Evolutionary conservation across 2,329 filamentous ascomycete species (phyloP), one percentile per base, ranked within the genome.

Genomic region (Elsinoe perseae): DNA sequence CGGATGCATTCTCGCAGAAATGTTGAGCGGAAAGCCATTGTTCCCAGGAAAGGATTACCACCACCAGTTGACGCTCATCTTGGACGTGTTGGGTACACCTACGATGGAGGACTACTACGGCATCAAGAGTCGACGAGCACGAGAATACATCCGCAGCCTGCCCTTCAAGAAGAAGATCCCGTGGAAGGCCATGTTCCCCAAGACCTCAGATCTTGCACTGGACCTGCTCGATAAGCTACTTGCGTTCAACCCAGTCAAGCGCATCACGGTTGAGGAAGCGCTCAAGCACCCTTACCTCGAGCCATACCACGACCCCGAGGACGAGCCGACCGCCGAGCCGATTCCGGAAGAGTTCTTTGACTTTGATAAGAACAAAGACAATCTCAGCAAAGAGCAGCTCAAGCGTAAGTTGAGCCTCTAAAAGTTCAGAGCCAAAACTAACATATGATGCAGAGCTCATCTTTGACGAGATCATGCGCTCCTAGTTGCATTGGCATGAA

Each of bases 51-150:
- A 98, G 74, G 93, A 98, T 72, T 98, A 98, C 71, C 93, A 98
- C 74, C 93, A 98, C 75, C 93, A 98, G 75, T 78, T 98, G 65
- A 98, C 93, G 5, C 80, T 98, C 60, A 98, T 98, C 68, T 80
- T 98, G 63, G 93, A 98, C 66, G 92, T 98, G 53, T 86, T 98
- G 58, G 93, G 93, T 62, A 98, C 93, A 2, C 93, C 93, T 2
- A 98, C 93, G 10, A 98, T 98, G 93, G 93, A 98, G 72, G 93
- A 98, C 71, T 98, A 98, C 80, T 98, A 98, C 67, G 93, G 93
- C 62, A 98, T 98, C 82, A 98, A 98, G 77, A 97, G 93, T 55
- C 87, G 93, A 63, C 89, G 93, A 67, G 93, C 93, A 52, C 84
- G 93, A 62, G 93, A 98, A 75, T 98, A 98, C 76, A 98, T 98